Percentiles rank a stretch among this genome's conserved stretches.
phyloP scores from a whole-genome alignment of 2,329 filamentous ascomycete species.

The Botrytis porri region DNA sequence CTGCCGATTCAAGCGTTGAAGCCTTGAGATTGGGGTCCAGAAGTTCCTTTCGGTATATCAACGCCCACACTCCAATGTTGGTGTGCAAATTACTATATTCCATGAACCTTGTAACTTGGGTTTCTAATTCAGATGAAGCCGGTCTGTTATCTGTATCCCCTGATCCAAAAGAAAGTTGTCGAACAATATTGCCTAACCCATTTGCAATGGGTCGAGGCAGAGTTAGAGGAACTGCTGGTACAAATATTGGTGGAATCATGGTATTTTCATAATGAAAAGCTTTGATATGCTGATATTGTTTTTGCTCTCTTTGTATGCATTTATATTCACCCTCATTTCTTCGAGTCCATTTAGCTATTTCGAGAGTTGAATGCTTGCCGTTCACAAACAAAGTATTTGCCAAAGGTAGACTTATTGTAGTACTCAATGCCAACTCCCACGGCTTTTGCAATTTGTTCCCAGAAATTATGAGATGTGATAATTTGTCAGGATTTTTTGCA shows the following conservation, averaged over 20 bases:
- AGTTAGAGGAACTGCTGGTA: conserved; percentile 62
- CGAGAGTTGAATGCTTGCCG: conserved; percentile 58
- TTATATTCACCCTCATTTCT: conserved; percentile 15
- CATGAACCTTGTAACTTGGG: conserved; percentile 58
- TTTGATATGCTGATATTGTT: conserved; percentile 26
- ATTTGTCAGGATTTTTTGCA: conserved; percentile 15
- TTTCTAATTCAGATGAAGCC: conserved; percentile 71
- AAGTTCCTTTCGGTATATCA: conserved; percentile 53
- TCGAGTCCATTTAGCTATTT: conserved; percentile 44
- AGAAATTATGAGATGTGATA: conserved; percentile 31
- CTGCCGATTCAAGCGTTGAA: neutral
- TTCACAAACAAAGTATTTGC: conserved; percentile 78
- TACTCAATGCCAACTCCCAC: neutral
- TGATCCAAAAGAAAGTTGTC: conserved; percentile 51
- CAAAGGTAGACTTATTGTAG: conserved; percentile 53
- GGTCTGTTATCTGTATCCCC: conserved; percentile 46
- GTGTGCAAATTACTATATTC: conserved; percentile 37
- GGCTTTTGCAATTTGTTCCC: neutral
- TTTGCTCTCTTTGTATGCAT: conserved; percentile 22
- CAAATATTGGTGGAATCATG: conserved; percentile 18
- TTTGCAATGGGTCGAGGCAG: conserved; percentile 58
- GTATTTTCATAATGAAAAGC: conserved; percentile 18
- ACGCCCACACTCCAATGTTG: conserved; percentile 68
- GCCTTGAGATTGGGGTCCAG: neutral
- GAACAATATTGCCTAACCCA: conserved; percentile 76